These are phyloP conservation scores for Ophiostoma sp. DNA, from an alignment of 2,329 filamentous ascomycete genomes.

Conservation along the genomic window DNA sequence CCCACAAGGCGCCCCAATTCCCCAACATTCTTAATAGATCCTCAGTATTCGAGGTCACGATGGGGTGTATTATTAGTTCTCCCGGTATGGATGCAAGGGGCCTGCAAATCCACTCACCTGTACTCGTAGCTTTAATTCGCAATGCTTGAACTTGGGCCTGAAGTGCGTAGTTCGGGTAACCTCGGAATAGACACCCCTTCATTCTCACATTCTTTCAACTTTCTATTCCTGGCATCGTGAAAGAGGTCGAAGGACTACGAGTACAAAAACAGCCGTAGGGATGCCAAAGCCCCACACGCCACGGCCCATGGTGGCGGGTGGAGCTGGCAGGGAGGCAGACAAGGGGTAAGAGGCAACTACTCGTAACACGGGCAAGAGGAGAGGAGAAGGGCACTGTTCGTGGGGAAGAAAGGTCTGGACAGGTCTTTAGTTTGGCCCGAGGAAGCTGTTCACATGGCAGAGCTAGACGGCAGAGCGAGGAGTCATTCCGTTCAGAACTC, in stretches of 20 bases:
- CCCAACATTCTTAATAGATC: not conserved
- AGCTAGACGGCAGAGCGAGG: too few species aligned
- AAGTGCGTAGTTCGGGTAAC: not conserved
- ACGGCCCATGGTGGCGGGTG: not conserved
- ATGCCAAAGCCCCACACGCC: not conserved
- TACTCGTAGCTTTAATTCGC: not conserved
- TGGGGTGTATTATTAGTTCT: slow-evolving; percentile 16
- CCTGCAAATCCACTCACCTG: not conserved
- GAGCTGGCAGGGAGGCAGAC: slow-evolving; percentile 2
- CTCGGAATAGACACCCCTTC: not conserved
- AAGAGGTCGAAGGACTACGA: not conserved
- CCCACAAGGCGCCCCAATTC: slow-evolving; percentile 10
- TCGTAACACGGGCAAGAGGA: slow-evolving; percentile 3
- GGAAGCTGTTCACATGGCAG: not conserved
- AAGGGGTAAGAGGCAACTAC: not conserved
- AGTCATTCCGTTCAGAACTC: too few species aligned
- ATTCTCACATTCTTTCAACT: not conserved
- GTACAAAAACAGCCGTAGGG: not conserved
- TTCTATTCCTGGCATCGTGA: not conserved
- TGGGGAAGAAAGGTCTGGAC: slow-evolving; percentile 3
- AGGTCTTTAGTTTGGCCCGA: not conserved
- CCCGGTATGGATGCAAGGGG: slow-evolving; percentile 6
- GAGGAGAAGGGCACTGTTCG: not conserved
- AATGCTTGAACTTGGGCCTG: not conserved
- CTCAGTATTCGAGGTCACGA: slow-evolving; percentile 20